Conservation (phyloP, 306 rosid genomes). For the Glycine latifolia region DNA sequence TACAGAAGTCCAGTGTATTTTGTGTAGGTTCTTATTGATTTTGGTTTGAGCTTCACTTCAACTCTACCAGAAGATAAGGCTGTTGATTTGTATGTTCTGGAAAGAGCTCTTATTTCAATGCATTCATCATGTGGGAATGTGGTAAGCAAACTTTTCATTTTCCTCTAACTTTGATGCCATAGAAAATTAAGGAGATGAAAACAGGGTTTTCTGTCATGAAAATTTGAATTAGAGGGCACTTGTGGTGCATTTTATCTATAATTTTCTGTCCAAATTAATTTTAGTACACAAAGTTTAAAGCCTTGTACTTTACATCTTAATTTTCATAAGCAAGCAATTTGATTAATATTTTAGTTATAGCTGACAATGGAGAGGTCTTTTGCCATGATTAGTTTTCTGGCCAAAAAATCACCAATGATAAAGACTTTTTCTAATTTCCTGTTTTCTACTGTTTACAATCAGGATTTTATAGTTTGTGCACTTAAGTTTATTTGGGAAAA, state of each 20-base stretch:
- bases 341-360: not conserved
- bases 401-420: not conserved
- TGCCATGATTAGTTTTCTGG: conserved; percentile 1
- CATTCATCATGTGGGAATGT: conserved; percentile 93
- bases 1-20: too few species aligned
- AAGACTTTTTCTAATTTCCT: not conserved
- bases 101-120: conserved; percentile 89
- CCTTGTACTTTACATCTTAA: too few species aligned
- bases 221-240: conserved; percentile 19
- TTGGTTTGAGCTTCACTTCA: conserved; percentile 54
- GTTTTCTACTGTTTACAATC: not conserved
- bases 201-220: not conserved
- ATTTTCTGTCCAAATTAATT: not conserved
- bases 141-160: conserved; percentile 52
- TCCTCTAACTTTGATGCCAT: not conserved
- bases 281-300: not conserved
- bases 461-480: not conserved
- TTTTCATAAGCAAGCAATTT: not conserved
- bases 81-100: conserved; percentile 94
- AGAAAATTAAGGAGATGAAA: not conserved
- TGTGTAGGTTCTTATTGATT: not conserved
- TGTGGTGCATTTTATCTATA: not conserved
- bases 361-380: not conserved
- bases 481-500: not conserved
- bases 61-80: conserved; percentile 95